Percentiles rank a stretch among this genome's conserved stretches.
Conservation (phyloP, 257 asterid species). For the Henckelia pumila region DNA sequence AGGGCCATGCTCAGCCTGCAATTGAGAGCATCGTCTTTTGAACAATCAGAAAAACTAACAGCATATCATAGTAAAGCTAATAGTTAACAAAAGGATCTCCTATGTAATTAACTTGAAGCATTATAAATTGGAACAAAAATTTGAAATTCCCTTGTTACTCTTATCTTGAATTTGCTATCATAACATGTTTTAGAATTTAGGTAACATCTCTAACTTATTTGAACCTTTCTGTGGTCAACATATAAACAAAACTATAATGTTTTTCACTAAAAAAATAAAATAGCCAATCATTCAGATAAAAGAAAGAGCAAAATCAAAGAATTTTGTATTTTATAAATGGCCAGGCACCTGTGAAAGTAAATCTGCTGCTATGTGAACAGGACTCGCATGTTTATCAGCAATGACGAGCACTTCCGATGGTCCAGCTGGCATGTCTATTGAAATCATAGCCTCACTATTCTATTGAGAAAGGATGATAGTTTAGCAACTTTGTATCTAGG, state of each 20-base stretch:
- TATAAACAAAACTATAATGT: not conserved
- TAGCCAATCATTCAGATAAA: conserved; percentile 1
- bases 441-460: conserved; percentile 98
- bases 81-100: not conserved
- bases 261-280: conserved; percentile 5
- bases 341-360: conserved; percentile 83
- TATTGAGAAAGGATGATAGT: conserved; percentile 36
- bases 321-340: not conserved
- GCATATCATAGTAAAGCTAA: not conserved
- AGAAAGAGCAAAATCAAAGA: not conserved
- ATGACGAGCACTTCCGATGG: conserved; percentile 99
- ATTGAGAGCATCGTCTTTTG: conserved; percentile 23
- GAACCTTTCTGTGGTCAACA: conserved; percentile 3
- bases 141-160: not conserved
- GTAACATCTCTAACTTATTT: not conserved
- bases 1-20: conserved; percentile 99
- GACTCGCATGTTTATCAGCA: conserved; percentile 84
- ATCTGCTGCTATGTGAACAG: conserved; percentile 93
- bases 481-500: conserved; percentile 19
- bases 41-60: conserved; percentile 13
- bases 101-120: not conserved
- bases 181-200: conserved; percentile 14
- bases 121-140: conserved; percentile 12
- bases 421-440: conserved; percentile 99
- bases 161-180: conserved; percentile 4